Conservation (phyloP, 306 rosid species). For the Corylus americana region DNA sequence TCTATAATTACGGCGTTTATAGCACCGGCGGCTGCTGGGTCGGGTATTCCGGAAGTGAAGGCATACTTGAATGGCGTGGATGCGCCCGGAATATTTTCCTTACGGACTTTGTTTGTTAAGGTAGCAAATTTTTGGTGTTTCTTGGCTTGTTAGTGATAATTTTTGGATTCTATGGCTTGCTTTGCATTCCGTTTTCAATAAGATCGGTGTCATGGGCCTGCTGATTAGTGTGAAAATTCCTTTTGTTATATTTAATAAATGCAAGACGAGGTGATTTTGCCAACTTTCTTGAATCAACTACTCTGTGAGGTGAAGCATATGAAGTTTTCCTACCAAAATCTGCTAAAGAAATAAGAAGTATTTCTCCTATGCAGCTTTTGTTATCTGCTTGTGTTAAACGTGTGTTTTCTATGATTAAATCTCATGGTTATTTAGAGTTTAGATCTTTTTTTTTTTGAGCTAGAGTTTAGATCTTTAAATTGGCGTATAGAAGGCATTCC, state of each 20-base stretch:
- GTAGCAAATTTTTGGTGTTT: constrained; percentile 28
- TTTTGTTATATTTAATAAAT: background rate
- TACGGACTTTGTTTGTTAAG: constrained; percentile 73
- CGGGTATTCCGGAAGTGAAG: constrained; percentile 96
- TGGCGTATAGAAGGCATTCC: background rate
- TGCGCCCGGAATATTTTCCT: constrained; percentile 74
- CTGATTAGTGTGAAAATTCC: background rate
- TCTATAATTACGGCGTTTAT: constrained; percentile 62
- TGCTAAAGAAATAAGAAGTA: background rate
- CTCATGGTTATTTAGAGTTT: background rate
- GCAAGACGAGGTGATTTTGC: background rate
- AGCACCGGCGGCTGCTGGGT: constrained; percentile 85
- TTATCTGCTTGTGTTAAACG: background rate
- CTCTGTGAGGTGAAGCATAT: background rate
- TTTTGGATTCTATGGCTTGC: background rate
- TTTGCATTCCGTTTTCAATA: background rate
- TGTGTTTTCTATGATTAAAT: background rate
- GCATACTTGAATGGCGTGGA: constrained; percentile 95
- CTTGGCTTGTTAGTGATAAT: background rate
- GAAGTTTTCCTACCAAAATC: background rate
- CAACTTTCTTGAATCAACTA: background rate
- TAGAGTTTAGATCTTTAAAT: background rate
- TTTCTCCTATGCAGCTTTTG: background rate
- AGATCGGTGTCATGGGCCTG: background rate
- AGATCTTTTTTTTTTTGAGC: no score